phyloP scores from a whole-genome alignment of 768 basidiomycete species.

The Suillus paluster region DNA sequence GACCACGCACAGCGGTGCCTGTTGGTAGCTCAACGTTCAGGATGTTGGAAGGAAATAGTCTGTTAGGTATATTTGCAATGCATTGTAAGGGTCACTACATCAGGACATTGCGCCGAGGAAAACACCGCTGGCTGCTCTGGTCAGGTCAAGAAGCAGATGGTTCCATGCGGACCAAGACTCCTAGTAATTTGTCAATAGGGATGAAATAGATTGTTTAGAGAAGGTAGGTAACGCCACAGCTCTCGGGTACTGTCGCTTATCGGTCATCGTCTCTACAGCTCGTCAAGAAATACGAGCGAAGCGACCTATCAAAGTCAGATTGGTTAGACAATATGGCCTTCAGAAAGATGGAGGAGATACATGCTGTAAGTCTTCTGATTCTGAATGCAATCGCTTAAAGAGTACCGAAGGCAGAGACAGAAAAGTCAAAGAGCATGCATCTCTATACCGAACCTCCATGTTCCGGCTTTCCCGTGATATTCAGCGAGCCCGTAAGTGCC shows the following conservation, averaged over 20 bases:
- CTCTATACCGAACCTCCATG: constrained; percentile 94
- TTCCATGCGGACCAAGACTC: constrained; percentile 77
- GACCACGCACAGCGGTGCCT: constrained; percentile 76
- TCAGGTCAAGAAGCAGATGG: constrained; percentile 86
- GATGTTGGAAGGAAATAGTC: constrained; percentile 94
- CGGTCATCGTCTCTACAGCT: constrained; percentile 47
- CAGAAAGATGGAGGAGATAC: constrained; percentile 93
- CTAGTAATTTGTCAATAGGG: constrained; percentile 77
- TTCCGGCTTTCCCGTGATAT: constrained; percentile 97
- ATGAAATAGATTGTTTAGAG: constrained; percentile 96
- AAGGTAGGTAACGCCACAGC: constrained; percentile 54
- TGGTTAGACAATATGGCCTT: constrained; percentile 96
- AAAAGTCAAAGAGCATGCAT: constrained; percentile 92
- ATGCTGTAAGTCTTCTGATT: constrained; percentile 62
- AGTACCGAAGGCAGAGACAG: constrained; percentile 75
- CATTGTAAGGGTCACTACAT: not conserved
- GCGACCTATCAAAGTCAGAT: constrained; percentile 91
- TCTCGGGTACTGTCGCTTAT: constrained; percentile 25
- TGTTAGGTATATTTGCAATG: constrained; percentile 19
- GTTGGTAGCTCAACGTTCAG: constrained; percentile 92
- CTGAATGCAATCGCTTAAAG: not conserved
- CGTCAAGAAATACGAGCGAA: constrained; percentile 95
- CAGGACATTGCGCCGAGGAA: constrained; percentile 89
- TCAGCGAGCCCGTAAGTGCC: constrained; percentile 78
- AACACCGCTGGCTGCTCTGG: constrained; percentile 89